Evolutionary conservation across 441 rosid genomes (phyloP).

Genomic region (Omphalea diandra): DNA sequence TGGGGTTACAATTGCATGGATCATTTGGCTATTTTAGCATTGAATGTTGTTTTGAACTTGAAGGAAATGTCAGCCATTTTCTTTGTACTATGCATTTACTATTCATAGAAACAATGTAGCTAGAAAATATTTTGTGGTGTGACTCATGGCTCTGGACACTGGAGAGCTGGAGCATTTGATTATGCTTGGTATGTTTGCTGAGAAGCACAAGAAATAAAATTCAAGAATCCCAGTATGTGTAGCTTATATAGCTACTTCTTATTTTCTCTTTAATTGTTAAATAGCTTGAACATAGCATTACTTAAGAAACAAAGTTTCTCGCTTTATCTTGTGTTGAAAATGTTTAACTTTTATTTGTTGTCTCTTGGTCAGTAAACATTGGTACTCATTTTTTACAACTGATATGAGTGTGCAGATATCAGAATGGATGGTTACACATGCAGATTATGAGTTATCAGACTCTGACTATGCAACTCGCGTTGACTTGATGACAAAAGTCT

Average conservation of each 20-base stretch:
- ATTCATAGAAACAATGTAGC: background rate
- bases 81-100: background rate
- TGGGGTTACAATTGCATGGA: background rate
- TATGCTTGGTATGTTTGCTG: background rate
- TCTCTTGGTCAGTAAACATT: conserved; percentile 8
- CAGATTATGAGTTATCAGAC: conserved; percentile 55
- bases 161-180: background rate
- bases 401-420: conserved; percentile 50
- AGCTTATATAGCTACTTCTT: background rate
- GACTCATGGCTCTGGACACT: background rate
- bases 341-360: background rate
- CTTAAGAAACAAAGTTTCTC: background rate
- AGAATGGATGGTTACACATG: conserved; percentile 63
- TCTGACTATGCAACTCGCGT: conserved; percentile 69
- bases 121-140: background rate
- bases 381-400: conserved; percentile 16
- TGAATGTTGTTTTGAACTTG: background rate
- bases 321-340: background rate
- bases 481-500: conserved; percentile 82
- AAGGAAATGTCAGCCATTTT: background rate
- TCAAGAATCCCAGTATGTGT: background rate
- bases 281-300: background rate
- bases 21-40: background rate
- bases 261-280: background rate
- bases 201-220: background rate